A percentile compares a stretch with the other conserved stretches of the same genome.
Evolutionary conservation across 129 eudicot genomes (phyloP).

Genomic region (Saposhnikovia divaricata): DNA sequence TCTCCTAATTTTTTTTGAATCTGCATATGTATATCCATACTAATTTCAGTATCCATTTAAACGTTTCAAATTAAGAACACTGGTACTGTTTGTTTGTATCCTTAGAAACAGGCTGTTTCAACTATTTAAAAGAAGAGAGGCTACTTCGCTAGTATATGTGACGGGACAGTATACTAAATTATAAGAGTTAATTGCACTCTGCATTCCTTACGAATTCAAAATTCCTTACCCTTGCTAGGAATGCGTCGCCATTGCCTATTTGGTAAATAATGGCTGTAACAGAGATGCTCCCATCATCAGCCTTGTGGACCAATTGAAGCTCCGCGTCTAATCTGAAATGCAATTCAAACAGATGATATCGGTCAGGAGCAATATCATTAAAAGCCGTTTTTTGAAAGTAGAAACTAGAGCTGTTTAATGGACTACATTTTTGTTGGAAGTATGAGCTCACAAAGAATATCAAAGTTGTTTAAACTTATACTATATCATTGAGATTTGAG

Average conservation of each 20-base stretch:
- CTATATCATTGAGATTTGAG: background rate
- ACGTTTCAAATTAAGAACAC: background rate
- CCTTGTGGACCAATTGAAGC: conserved; percentile 75
- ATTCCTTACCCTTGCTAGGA: conserved; percentile 38
- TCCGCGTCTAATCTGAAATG: conserved; percentile 58
- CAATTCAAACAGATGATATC: background rate
- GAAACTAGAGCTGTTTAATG: no score
- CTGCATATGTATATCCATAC: background rate
- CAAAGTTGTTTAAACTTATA: no score
- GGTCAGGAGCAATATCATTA: background rate
- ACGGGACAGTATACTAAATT: background rate
- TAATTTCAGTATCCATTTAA: background rate
- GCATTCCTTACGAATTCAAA: background rate
- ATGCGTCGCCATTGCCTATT: conserved; percentile 59
- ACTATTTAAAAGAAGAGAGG: background rate
- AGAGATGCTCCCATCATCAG: conserved; percentile 48
- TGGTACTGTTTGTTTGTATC: background rate
- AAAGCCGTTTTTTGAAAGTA: background rate
- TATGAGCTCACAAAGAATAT: no score
- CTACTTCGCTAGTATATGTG: background rate
- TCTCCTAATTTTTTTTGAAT: background rate
- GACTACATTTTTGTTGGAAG: background rate
- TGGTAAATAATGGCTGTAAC: conserved; percentile 54
- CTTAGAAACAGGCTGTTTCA: background rate
- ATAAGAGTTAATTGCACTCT: background rate